Base-by-base conservation (phyloP, 2,329 filamentous ascomycete genomes). In the Sporothrix humicola region DNA sequence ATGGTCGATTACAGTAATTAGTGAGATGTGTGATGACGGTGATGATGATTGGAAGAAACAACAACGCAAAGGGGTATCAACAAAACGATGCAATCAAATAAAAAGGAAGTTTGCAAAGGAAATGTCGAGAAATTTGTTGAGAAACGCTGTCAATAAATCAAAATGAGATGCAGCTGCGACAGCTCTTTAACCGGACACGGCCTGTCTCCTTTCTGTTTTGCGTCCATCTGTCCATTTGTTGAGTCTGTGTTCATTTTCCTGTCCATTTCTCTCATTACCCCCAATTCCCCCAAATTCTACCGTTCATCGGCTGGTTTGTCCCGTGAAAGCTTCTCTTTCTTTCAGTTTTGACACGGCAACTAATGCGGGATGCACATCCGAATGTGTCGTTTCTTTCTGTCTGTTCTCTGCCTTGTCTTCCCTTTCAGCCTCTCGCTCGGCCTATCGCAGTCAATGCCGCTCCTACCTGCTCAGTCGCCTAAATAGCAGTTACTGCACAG, bases 111-210 rank as follows among this genome's bases (percentile, higher is more conserved):
- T 20, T 42, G 3, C 12, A 63, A 63, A 8, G n/a, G 20, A 17
- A 63, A 44, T 20, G 20, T 3, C 0, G 26, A 61, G 26, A 42
- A 61, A 42, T n/a, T 2, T 15, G 6, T n/a, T 17, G 31, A 61
- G 31, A 42, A 61, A 42, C 8, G 13, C 31, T 15, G 58, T 3
- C 26, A 61, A 37, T 61, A 61, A 56, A 61, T 61, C 59, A 44
- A 63, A 63, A 20, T 44, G 31, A 44, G 31, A 63, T 44, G 59
- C 2, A 44, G 58, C 59, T 63, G 7, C 59, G 59, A 44, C 8
- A 12, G 17, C 59, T 63, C 31, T 63, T 63, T 44, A 63, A 44
- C 59, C 59, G 59, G 59, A 37, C 59, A 44, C 58, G 8, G 58
- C 31, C 58, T 42, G 56, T 17, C 42, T 26, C 23, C 23, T 31